Evolutionary conservation across 192 early-diverging fungal genomes (phyloP).

Genomic region (Paraglomus brasilianum): DNA sequence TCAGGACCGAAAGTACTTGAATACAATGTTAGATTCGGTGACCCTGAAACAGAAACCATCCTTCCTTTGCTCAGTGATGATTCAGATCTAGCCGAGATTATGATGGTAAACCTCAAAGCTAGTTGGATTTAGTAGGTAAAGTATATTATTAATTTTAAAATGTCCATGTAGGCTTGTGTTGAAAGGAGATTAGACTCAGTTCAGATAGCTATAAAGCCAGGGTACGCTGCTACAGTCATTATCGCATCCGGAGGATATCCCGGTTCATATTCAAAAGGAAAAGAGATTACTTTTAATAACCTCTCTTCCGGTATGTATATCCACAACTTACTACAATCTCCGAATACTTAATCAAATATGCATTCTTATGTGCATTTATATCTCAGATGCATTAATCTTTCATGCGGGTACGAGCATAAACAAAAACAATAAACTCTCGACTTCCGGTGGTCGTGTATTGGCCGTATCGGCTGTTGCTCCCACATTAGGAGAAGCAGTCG

Average conservation of each 20-base stretch:
- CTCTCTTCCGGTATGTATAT: constrained; percentile 39
- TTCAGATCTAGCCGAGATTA: constrained; percentile 84
- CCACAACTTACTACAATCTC: background rate
- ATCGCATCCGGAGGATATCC: constrained; percentile 94
- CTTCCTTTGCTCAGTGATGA: constrained; percentile 84
- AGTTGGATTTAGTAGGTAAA: background rate
- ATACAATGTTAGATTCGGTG: constrained; percentile 98
- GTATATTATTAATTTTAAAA: constrained; percentile 10
- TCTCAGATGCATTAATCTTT: constrained; percentile 67
- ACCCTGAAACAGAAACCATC: constrained; percentile 96
- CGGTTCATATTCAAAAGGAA: constrained; percentile 79
- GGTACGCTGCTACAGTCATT: constrained; percentile 89
- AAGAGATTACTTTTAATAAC: constrained; percentile 64
- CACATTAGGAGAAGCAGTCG: constrained; percentile 76
- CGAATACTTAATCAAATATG: background rate
- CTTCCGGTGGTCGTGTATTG: constrained; percentile 93
- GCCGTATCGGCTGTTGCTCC: constrained; percentile 82
- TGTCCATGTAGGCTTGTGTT: constrained; percentile 58
- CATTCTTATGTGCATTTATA: constrained; percentile 7
- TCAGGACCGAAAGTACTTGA: constrained; percentile 93
- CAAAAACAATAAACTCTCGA: constrained; percentile 62
- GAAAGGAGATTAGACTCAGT: constrained; percentile 92
- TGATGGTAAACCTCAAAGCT: constrained; percentile 46
- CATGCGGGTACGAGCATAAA: constrained; percentile 83
- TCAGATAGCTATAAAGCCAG: constrained; percentile 64